phyloP scores from a whole-genome alignment of 345 rosid genomes.

The rapeseed (Brassica napus) region Da-Ae NC_063446.1:172001-172500 shows the following conservation, averaged over 20 bases:
- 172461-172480: slow-evolving; percentile 21
- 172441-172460: slow-evolving; percentile 27
- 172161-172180: slow-evolving; percentile 99
- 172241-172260: slow-evolving; percentile 18
- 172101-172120: slow-evolving; percentile 78
- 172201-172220: slow-evolving; percentile 87
- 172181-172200: slow-evolving; percentile 98
- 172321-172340: slow-evolving; percentile 21
- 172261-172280: slow-evolving; percentile 7
- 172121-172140: slow-evolving; percentile 99
- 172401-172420: slow-evolving; percentile 96
- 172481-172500: slow-evolving; percentile 79
- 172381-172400: slow-evolving; percentile 99
- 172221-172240: slow-evolving; percentile 99
- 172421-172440: slow-evolving; percentile 20
- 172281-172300: slow-evolving; percentile 1
- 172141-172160: slow-evolving; percentile 96
- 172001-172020: slow-evolving; percentile 23
- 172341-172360: slow-evolving; percentile 81
- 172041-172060: slow-evolving; percentile 11
- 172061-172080: slow-evolving; percentile 48
- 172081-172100: slow-evolving; percentile 76
- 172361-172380: slow-evolving; percentile 93
- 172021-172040: slow-evolving; percentile 5
- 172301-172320: slow-evolving; percentile 25